Evolutionary conservation across 108 stramenopile species (phyloP).

Genomic region (Stephanodiscus triporus): DNA sequence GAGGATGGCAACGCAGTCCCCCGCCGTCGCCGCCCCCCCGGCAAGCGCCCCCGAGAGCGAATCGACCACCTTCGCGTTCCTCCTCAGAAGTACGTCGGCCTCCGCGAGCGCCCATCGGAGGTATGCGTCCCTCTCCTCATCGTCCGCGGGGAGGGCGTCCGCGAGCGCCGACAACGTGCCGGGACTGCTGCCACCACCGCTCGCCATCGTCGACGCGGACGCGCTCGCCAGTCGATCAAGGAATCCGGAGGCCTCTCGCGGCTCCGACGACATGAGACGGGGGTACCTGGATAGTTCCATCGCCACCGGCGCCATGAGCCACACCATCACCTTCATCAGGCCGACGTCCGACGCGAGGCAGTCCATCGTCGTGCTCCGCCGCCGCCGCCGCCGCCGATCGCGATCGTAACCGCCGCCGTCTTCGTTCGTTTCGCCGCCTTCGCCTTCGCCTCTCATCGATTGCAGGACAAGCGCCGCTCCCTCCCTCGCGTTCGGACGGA

Average conservation of each 20-base stretch:
- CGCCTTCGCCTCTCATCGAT: constrained; percentile 47
- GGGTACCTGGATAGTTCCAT: constrained; percentile 83
- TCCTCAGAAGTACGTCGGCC: constrained; percentile 71
- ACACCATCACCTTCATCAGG: constrained; percentile 84
- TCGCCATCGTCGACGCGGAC: constrained; percentile 21
- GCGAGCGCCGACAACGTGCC: constrained; percentile 36
- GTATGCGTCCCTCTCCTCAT: constrained; percentile 62
- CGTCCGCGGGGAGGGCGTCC: constrained; percentile 44
- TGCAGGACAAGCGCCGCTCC: constrained; percentile 40
- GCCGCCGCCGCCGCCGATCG: constrained; percentile 29
- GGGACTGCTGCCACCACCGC: too few relatives aligned
- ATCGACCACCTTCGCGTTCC: constrained; percentile 60
- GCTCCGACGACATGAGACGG: constrained; percentile 88
- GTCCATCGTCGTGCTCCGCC: constrained; percentile 37
- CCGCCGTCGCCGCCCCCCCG: constrained; percentile 85
- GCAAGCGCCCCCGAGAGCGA: constrained; percentile 75
- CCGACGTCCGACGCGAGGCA: constrained; percentile 76
- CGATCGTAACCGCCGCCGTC: too few relatives aligned
- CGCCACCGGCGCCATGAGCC: constrained; percentile 94
- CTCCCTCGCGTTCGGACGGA: constrained; percentile 92
- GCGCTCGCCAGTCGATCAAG: constrained; percentile 69
- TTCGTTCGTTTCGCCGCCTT: constrained; percentile 40
- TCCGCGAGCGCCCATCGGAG: constrained; percentile 85
- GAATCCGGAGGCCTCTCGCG: constrained; percentile 85
- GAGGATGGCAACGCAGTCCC: constrained; percentile 86